phyloP scores from a whole-genome alignment of 129 eudicot genomes.

The Sambucus nigra region DNA sequence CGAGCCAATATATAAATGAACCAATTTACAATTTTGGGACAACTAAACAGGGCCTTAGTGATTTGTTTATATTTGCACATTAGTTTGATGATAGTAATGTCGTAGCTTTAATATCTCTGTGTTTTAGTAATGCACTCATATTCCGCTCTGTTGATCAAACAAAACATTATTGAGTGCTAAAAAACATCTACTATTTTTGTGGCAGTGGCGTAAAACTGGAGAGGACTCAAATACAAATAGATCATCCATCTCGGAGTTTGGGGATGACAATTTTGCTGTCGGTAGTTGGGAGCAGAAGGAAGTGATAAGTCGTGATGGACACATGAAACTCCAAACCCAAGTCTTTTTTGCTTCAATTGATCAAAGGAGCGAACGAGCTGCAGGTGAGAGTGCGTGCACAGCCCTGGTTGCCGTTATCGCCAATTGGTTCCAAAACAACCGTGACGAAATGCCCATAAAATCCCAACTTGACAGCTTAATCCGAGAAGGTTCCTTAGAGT shows the following conservation, averaged over 20 bases:
- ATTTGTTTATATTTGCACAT: too few species aligned
- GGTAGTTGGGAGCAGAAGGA: slow-evolving; percentile 94
- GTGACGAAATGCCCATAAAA: slow-evolving; percentile 61
- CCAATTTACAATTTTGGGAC: too few species aligned
- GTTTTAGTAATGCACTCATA: too few species aligned
- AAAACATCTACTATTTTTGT: slow-evolving; percentile 2
- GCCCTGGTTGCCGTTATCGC: slow-evolving; percentile 93
- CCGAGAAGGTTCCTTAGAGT: slow-evolving; percentile 85
- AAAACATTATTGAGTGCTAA: background rate
- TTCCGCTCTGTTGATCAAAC: too few species aligned
- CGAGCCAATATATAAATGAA: too few species aligned
- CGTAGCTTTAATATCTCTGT: too few species aligned
- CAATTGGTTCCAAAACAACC: slow-evolving; percentile 84
- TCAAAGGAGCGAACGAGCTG: slow-evolving; percentile 83
- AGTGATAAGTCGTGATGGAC: slow-evolving; percentile 69
- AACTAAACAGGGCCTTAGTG: too few species aligned
- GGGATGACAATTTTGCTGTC: slow-evolving; percentile 83
- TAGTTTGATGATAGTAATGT: too few species aligned
- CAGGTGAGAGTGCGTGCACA: slow-evolving; percentile 99
- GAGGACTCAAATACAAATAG: slow-evolving; percentile 46
- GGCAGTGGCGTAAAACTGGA: slow-evolving; percentile 59
- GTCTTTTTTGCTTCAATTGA: slow-evolving; percentile 97
- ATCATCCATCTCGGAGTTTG: slow-evolving; percentile 68
- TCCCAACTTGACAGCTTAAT: slow-evolving; percentile 87
- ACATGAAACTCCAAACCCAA: slow-evolving; percentile 57